phyloP scores from a whole-genome alignment of 768 basidiomycete species.

The Rhodosporidiobolus odoratus region DNA sequence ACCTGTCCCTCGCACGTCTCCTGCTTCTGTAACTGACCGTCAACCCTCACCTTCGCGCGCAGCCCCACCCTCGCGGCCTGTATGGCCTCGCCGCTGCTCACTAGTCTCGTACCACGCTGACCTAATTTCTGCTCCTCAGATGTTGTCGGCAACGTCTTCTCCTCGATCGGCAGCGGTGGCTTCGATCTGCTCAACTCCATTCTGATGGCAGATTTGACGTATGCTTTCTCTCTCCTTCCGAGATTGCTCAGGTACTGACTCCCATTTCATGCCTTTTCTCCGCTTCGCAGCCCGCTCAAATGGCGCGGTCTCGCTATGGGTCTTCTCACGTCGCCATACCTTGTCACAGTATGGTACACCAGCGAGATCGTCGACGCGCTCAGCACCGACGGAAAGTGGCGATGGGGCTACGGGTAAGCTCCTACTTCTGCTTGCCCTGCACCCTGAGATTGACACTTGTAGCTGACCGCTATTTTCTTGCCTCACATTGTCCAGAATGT shows the following conservation, averaged over 20 bases:
- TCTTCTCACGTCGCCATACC: constrained; percentile 42
- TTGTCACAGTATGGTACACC: constrained; percentile 40
- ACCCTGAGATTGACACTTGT: neutral
- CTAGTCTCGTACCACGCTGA: neutral
- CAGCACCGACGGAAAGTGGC: constrained; percentile 10
- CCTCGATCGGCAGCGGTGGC: constrained; percentile 44
- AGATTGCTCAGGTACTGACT: too few species aligned
- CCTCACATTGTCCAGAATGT: constrained; percentile 6
- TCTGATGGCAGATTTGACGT: constrained; percentile 44
- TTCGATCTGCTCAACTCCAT: constrained; percentile 43
- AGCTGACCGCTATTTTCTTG: too few species aligned
- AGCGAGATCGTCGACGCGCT: constrained; percentile 21
- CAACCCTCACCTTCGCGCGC: too few species aligned
- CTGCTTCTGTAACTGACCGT: too few species aligned
- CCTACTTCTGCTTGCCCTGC: neutral
- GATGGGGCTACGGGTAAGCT: constrained; percentile 5
- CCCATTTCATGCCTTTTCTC: neutral
- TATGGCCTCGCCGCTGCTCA: neutral
- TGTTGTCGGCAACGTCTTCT: constrained; percentile 7
- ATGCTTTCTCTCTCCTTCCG: neutral
- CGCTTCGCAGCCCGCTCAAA: constrained; percentile 41
- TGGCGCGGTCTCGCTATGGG: constrained; percentile 45
- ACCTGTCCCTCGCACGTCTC: neutral
- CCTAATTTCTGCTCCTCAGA: neutral
- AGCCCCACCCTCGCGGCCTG: constrained; percentile 39